Evolutionary conservation across 495 filamentous ascomycete species (phyloP), one percentile per base, ranked within the genome.

Genomic region (Rostrohypoxylon terebratum): DNA sequence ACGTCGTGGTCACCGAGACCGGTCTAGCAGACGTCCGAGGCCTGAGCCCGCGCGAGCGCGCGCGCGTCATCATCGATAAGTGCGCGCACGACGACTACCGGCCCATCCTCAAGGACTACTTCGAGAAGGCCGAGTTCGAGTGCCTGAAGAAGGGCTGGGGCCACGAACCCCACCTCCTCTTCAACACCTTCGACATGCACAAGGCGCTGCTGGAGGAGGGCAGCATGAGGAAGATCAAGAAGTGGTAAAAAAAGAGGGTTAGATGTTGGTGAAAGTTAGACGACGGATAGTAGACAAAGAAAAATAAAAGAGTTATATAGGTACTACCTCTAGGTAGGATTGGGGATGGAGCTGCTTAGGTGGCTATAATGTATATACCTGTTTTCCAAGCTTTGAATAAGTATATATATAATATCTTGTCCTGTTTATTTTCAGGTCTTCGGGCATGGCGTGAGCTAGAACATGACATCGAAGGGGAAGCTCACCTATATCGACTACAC

Each of bases 121-220:
- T 94, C 51, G 91, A 94, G 57, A 92, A 92, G 73, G 93, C 94
- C 18, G 94, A 97, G 84, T 92, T 86, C 74, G 92, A 96, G 82
- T 97, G 93, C 78, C 77, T 97, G 79, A 87, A 85, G 79, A 95
- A 94, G 87, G 94, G 93, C 38, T 92, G 90, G 93, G 93, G 92
- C 45, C 94, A 96, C 80, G 93, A 96, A 84, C 93, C 94, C 23
- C 93, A 96, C 78, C 81, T 96, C 80, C 82, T 97, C 50, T 94
- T 87, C 82, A 89, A 96, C 80, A 83, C 87, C 16, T 96, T 96
- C 81, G 92, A 96, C 79, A 94, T 96, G 93, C 94, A 97, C 81
- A 89, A 90, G 84, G 90, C 92, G 61, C 81, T 97, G 59, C 80
- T 88, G 67, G 88, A 92, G 83, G 88, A 93, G 77, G 93, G 93